Evolutionary conservation across 169 alveolate genomes (phyloP).

Genomic region (Eimeria tenella): DNA sequence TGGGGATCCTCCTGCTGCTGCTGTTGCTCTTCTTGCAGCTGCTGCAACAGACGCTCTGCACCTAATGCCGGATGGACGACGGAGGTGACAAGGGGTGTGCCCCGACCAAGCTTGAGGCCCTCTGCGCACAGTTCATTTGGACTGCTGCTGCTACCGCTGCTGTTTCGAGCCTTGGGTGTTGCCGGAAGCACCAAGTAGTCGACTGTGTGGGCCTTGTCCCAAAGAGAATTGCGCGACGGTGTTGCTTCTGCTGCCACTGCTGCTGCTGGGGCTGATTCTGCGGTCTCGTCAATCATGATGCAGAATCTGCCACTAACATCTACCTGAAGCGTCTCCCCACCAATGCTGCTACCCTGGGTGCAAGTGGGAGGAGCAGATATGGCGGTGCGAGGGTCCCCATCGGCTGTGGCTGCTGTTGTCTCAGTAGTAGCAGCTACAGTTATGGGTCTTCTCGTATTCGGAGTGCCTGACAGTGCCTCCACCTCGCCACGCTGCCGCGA

Average conservation of each 20-base stretch:
- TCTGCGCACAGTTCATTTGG: neutral
- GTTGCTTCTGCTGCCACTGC: slow-evolving; percentile 9
- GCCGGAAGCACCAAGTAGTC: slow-evolving; percentile 25
- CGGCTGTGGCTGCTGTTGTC: slow-evolving; percentile 16
- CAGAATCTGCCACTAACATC: slow-evolving; percentile 43
- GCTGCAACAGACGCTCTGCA: slow-evolving; percentile 62
- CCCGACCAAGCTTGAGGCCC: slow-evolving; percentile 32
- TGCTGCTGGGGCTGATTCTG: neutral
- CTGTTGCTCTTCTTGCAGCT: slow-evolving; percentile 48
- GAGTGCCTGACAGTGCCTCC: neutral
- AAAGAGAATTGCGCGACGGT: slow-evolving; percentile 11
- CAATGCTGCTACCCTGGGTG: neutral
- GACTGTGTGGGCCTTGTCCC: slow-evolving; percentile 47
- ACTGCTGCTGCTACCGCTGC: slow-evolving; percentile 40
- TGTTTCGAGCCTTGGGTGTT: neutral
- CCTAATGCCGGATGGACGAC: slow-evolving; percentile 41
- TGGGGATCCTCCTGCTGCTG: slow-evolving; percentile 5
- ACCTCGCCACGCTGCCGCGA: slow-evolving; percentile 34
- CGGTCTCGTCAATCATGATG: slow-evolving; percentile 30
- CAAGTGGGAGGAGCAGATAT: slow-evolving; percentile 38
- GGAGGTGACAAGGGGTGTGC: slow-evolving; percentile 41
- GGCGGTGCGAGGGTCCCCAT: neutral
- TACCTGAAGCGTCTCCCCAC: neutral
- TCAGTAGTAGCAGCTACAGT: slow-evolving; percentile 6
- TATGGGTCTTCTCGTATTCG: neutral